Base-by-base conservation (phyloP, 495 filamentous ascomycete genomes). In the Staphylotrichum tortipilum region DNA sequence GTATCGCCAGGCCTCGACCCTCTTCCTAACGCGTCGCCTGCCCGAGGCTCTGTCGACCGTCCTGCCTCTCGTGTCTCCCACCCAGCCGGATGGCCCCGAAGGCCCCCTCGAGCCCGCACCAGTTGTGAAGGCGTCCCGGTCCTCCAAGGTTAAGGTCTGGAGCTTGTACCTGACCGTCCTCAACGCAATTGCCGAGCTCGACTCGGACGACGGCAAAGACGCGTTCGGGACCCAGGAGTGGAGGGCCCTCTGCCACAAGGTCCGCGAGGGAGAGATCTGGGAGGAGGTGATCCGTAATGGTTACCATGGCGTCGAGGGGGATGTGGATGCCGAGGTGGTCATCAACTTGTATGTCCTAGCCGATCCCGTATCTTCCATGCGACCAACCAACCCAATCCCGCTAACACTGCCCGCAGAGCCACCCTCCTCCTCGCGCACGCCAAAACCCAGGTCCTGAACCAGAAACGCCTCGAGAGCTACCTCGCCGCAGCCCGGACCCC, bases 251-350 rank as follows among this genome's bases (percentile, higher is more conserved):
- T 83, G 86, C 31, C 71, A 81, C 26, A 87, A 88, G 62, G 88
- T 89, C 2, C 78, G 89, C 45, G 84, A 89, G 52, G 92, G 94
- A 14, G 80, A 79, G 14, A 78, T 97, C 7, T 98, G 92, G 92
- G 87, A 96, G 54, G 87, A 90, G 42, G 87, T 95, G 2, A 86
- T 94, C 33, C 74, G 80, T 50, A 79, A 83, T 55, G 89, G 89
- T 0, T 96, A 96, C 64, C 80, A 82, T 56, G 88, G 89, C 42
- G 74, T 78, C 9, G 91, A 96, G 63, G 89, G 88, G 7, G 85
- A 85, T 51, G 88, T 98, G 4, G 94, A 98, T 67, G 80, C 88
- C 22, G 92, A 98, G 55, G 94, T 98, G 6, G 86, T 97, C 50
- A 86, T 89, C 50, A 94, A 92, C 57, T 63, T 97, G 86, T 94